phyloP scores from a whole-genome alignment of 306 rosid species.

The Crotalaria pallida region DNA sequence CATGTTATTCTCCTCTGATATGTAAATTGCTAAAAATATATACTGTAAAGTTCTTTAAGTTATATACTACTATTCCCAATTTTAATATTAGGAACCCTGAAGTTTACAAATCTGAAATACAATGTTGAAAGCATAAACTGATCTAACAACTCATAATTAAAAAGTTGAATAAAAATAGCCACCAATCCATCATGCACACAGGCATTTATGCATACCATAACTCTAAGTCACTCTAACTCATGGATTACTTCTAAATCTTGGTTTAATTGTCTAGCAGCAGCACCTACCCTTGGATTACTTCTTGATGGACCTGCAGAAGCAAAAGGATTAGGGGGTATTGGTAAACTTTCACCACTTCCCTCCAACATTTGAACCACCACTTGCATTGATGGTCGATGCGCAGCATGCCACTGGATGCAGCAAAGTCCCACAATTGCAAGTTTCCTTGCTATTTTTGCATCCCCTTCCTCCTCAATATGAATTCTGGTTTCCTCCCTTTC shows the following conservation, averaged over 20 bases:
- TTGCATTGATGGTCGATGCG: slow-evolving; percentile 30
- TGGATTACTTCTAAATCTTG: not conserved
- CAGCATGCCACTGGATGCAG: slow-evolving; percentile 29
- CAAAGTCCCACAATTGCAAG: slow-evolving; percentile 25
- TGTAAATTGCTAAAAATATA: too few relatives aligned
- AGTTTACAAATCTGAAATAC: too few relatives aligned
- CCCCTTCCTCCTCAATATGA: slow-evolving; percentile 10
- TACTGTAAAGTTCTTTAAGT: too few relatives aligned
- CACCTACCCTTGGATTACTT: not conserved
- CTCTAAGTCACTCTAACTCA: not conserved
- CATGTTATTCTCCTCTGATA: too few relatives aligned
- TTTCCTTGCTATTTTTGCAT: slow-evolving; percentile 6
- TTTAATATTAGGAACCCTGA: too few relatives aligned
- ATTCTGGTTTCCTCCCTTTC: not conserved
- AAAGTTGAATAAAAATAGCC: too few relatives aligned
- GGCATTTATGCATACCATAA: too few relatives aligned
- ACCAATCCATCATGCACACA: too few relatives aligned
- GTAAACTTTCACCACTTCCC: not conserved
- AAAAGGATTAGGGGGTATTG: slow-evolving; percentile 18
- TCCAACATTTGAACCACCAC: slow-evolving; percentile 20
- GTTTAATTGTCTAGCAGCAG: not conserved
- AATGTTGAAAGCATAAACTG: too few relatives aligned
- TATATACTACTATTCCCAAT: too few relatives aligned
- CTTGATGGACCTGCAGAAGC: not conserved
- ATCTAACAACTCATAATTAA: too few relatives aligned